Base-by-base conservation (phyloP, 1,284 basidiomycete species). In the Ceratobasidium theobromae region DNA sequence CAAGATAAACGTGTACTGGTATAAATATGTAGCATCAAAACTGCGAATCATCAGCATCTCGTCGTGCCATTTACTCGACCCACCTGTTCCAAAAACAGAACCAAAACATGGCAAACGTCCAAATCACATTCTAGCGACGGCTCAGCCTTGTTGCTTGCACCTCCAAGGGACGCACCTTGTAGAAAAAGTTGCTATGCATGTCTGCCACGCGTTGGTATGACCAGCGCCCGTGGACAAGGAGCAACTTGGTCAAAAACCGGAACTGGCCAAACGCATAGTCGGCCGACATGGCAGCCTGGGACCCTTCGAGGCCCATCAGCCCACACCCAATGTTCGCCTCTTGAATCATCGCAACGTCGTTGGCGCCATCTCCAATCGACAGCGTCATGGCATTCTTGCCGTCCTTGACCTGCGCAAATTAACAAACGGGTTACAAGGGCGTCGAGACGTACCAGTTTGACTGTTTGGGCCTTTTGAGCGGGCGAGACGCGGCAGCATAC, bases 221-320 rank as follows among this genome's bases (percentile, higher is more conserved):
- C 95, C 95, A 96, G 43, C 94, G 86, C 4, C 95, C 95, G 73
- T 98, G 95, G 2, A 98, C 96, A 67, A 99, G 83, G 16, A 99
- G 80, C 43, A 98, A 79, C 75, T 95, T 93, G 1, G 94, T 96
- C 67, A 98, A 77, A 81, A 89, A 98, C 62, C 95, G 82, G 81
- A 99, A 99, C 75, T 98, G 96, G 1, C 94, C 95, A 78, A 98
- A 95, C 0, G 95, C 95, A 72, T 98, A 98, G 77, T 98, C 96
- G 14, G 96, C 95, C 23, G 94, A 97, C 95, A 98, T 98, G 48
- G 95, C 95, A 25, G 96, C 96, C 77, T 99, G 96, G 23, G 94
- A 95, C 62, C 96, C 96, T 76, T 99, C 96, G 49, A 96, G 84
- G 58, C 96, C 96, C 69, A 94, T 86, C 27, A 98, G 82, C 27